Conservation (phyloP, 2,329 filamentous ascomycete species). For the Bipolaris zeicola region DNA sequence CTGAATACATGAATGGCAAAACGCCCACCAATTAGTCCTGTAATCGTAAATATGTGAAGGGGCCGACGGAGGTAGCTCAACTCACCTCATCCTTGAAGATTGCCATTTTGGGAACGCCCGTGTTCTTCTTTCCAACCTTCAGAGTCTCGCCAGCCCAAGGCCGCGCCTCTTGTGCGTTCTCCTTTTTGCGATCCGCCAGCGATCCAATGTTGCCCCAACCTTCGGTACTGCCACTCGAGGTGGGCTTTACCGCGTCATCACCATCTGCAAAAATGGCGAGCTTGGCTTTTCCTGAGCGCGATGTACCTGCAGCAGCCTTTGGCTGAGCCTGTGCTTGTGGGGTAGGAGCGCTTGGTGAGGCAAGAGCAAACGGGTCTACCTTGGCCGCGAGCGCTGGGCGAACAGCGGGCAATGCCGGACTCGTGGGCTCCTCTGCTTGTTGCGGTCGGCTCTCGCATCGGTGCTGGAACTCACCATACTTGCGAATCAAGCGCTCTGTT, state of each 20-base stretch:
- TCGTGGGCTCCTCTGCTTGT: slow-evolving; percentile 70
- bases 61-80: slow-evolving; percentile 44
- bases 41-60: slow-evolving; percentile 49
- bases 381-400: slow-evolving; percentile 85
- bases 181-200: slow-evolving; percentile 86
- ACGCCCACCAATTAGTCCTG: slow-evolving; percentile 84
- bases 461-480: slow-evolving; percentile 89
- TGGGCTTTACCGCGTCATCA: slow-evolving; percentile 60
- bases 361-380: slow-evolving; percentile 72
- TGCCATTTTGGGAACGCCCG: slow-evolving; percentile 77
- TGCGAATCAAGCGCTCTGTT: slow-evolving; percentile 78
- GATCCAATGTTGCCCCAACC: slow-evolving; percentile 95
- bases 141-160: slow-evolving; percentile 93
- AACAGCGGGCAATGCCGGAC: slow-evolving; percentile 82
- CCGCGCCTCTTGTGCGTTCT: slow-evolving; percentile 83
- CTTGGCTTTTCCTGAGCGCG: slow-evolving; percentile 76
- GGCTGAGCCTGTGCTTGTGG: slow-evolving; percentile 65
- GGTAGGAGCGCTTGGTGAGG: slow-evolving; percentile 60
- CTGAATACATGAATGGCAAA: slow-evolving; percentile 59
- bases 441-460: slow-evolving; percentile 72
- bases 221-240: slow-evolving; percentile 64
- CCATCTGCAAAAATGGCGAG: slow-evolving; percentile 89
- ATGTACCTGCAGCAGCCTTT: slow-evolving; percentile 53
- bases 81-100: slow-evolving; percentile 97
- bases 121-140: slow-evolving; percentile 83